These are phyloP conservation scores for Picochlorum sp. DNA, from an alignment of 139 green algal genomes.

Conservation along the genomic window DNA sequence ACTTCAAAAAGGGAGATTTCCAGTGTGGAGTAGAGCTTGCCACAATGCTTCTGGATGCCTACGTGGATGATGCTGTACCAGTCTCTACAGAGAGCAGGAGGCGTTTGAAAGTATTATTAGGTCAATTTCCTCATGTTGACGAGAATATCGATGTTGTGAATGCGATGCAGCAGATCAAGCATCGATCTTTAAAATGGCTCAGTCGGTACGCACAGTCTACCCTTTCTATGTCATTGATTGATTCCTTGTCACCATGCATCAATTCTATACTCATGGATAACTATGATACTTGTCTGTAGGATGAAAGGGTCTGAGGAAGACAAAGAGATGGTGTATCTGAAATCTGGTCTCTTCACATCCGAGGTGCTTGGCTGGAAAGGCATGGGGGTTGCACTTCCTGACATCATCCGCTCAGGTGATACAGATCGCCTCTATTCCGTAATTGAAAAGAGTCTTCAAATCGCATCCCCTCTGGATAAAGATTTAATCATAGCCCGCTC, in stretches of 20 bases:
- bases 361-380: constrained; percentile 22
- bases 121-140: constrained; percentile 9
- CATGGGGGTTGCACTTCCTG: constrained; percentile 15
- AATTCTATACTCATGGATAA: not conserved
- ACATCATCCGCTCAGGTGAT: constrained; percentile 16
- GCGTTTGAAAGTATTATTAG: constrained; percentile 5
- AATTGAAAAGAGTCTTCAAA: not conserved
- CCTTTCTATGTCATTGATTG: not conserved
- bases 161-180: not conserved
- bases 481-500: constrained; percentile 22
- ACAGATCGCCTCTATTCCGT: not conserved
- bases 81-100: not conserved
- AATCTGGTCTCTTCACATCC: constrained; percentile 10
- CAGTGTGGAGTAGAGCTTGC: constrained; percentile 29
- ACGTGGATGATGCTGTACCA: constrained; percentile 6
- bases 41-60: constrained; percentile 26
- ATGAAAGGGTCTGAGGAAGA: constrained; percentile 7
- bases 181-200: too few species aligned
- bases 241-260: not conserved
- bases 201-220: too few species aligned
- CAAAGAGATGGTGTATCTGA: constrained; percentile 3
- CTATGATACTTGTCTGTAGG: constrained; percentile 9
- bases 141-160: not conserved
- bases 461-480: constrained; percentile 8
- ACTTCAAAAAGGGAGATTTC: constrained; percentile 19